Conservation (phyloP, 805 yeast genomes). For the Candida insectorum region DNA sequence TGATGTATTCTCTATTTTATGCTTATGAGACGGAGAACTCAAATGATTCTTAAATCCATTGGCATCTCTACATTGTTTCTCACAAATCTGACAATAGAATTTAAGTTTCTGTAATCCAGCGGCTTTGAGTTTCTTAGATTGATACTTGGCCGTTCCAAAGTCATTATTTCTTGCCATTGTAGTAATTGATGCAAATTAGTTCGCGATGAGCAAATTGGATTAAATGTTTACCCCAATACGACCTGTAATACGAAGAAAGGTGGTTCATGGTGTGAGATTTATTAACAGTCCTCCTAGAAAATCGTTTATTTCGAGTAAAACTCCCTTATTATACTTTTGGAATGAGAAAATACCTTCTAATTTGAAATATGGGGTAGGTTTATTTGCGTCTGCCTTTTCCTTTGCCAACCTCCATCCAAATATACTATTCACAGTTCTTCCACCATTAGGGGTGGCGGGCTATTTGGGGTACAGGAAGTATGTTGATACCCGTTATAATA, state of each 20-base stretch:
- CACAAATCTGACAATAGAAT: slow-evolving; percentile 89
- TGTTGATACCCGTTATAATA: slow-evolving; percentile 5
- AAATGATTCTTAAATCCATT: slow-evolving; percentile 92
- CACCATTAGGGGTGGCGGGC: slow-evolving; percentile 30
- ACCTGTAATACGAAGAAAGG: slow-evolving; percentile 1
- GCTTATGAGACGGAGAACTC: slow-evolving; percentile 73
- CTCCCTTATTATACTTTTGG: slow-evolving; percentile 24
- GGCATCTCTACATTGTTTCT: slow-evolving; percentile 91
- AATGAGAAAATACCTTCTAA: slow-evolving; percentile 21
- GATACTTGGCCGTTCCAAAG: slow-evolving; percentile 53
- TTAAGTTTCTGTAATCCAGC: slow-evolving; percentile 81
- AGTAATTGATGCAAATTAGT: background rate
- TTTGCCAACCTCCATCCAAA: slow-evolving; percentile 36
- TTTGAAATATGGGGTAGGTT: slow-evolving; percentile 25
- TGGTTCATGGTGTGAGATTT: slow-evolving; percentile 1
- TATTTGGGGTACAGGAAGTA: slow-evolving; percentile 19
- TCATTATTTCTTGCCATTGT: slow-evolving; percentile 15
- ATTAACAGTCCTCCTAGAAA: slow-evolving; percentile 27
- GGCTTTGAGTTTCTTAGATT: slow-evolving; percentile 74
- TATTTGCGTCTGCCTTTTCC: slow-evolving; percentile 23
- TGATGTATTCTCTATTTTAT: slow-evolving; percentile 40
- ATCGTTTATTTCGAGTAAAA: slow-evolving; percentile 23
- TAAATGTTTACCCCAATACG: background rate
- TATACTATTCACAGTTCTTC: slow-evolving; percentile 30
- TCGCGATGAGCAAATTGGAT: background rate